Evolutionary conservation across 2,329 filamentous ascomycete species (phyloP).

Genomic region (Fusarium coicis): DNA sequence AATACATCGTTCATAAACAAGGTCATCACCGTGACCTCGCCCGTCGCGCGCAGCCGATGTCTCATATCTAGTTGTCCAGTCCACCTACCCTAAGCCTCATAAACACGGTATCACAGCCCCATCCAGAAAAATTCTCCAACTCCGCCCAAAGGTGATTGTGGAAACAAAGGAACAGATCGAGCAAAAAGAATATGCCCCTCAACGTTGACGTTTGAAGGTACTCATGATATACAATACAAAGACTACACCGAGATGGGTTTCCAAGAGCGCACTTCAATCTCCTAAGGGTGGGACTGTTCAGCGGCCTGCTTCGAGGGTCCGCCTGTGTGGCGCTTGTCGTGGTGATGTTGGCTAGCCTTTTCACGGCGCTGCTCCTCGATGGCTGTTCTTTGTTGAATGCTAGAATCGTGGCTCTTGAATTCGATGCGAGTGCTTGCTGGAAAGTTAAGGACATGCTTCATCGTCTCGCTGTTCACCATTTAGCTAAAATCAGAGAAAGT

Average conservation of each 20-base stretch:
- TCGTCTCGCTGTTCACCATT: constrained; percentile 77
- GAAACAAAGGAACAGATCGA: constrained; percentile 24
- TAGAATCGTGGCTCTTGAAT: constrained; percentile 96
- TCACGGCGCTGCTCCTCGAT: constrained; percentile 93
- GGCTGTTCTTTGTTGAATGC: constrained; percentile 89
- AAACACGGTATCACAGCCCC: constrained; percentile 30
- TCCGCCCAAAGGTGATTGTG: constrained; percentile 27
- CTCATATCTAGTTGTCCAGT: constrained; percentile 11
- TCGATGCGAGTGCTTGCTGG: constrained; percentile 90
- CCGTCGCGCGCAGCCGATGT: constrained; percentile 10
- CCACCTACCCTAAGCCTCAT: constrained; percentile 29
- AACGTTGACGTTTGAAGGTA: constrained; percentile 25
- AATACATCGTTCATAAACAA: constrained; percentile 30
- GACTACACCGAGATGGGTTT: constrained; percentile 7
- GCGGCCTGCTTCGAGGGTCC: constrained; percentile 48
- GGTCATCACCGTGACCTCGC: constrained; percentile 1
- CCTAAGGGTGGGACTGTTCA: constrained; percentile 44
- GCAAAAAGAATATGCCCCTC: constrained; percentile 21
- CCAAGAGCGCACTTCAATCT: neutral
- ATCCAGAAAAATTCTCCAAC: constrained; percentile 32
- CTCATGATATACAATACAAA: constrained; percentile 41
- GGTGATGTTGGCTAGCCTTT: constrained; percentile 68
- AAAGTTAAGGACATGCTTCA: constrained; percentile 89
- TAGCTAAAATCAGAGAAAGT: constrained; percentile 14
- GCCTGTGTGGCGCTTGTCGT: constrained; percentile 52